Base-by-base conservation (phyloP, 352 stramenopile genomes). In the Pythium brassicae region DNA sequence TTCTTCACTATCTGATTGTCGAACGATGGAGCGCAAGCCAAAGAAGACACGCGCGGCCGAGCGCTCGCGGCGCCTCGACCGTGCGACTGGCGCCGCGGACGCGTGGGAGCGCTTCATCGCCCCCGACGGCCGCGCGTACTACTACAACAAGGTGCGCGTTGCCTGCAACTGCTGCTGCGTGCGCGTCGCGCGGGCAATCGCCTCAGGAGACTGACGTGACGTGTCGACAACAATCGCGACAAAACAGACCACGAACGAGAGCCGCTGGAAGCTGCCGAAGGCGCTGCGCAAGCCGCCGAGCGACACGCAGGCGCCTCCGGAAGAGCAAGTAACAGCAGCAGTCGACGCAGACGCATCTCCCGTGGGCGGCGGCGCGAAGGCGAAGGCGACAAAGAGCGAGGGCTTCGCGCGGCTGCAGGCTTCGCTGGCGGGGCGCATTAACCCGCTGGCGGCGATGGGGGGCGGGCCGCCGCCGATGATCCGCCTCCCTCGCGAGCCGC, bases 61-160 rank as follows among this genome's bases (percentile, higher is more conserved):
- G 32, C 32, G 32, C 32, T 37, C 32, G 32, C 32, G 32, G 32
- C 32, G 32, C 14, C 32, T 37, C 32, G 32, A 37, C 32, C 32
- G 32, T 11, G 32, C 32, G 32, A 37, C 8, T 37, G 32, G 32
- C 32, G 32, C 32, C 14, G 32, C 32, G 2, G 55, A 42, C 40
- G 63, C 64, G 55, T 89, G 78, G 78, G 61, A 82, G 59, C 49
- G 63, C 52, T 37, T 37, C 32, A 37, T 11, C 14, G 32, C 32
- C 14, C 76, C 76, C 4, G 78, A 89, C 37, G 78, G 78, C 3
- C 72, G 76, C 23, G 50, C 61, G 12, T 87, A 89, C 57, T 89
- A 80, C 55, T 87, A 86, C 61, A 89, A 89, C 40, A 60, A 72
- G 40, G 63, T 72, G 37, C 20, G 48, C 47, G 9, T 35, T 50